Base-by-base conservation (phyloP, 345 rosid species). In the Corchorus capsularis region DNA sequence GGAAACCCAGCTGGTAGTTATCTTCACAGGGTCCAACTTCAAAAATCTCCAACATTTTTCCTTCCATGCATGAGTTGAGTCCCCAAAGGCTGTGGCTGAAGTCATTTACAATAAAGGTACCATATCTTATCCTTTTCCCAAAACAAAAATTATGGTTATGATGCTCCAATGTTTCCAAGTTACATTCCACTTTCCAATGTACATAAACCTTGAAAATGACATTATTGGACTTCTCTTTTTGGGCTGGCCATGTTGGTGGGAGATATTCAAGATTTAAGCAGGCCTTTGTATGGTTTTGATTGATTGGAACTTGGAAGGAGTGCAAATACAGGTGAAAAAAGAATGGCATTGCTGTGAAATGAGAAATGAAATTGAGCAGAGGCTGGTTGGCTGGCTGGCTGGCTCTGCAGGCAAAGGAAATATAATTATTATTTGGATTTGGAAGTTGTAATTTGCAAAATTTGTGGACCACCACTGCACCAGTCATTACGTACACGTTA, bases 21-120 rank as follows among this genome's bases (percentile, higher is more conserved):
- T 80, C 75, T 65, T 87, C 78, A 72, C 87, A 86, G 16, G 90
- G 86, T 47, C 93, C 91, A 70, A 89, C 85, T 77, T 87, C 90
- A 60, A 85, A 78, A 41, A 84, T 71, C 79, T 87, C 91, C 55
- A 77, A 13, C 69, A 34, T 49, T 69, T 69, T 45, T 15, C 50
- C 75, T 71, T 61, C 74, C 61, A 53, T 69, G 70, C n/a, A 13
- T 11, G 8, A 70, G 53, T 32, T 11, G 8, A 70, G 53, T 32
- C 47, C 61, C 59, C 11, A 37, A 17, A 49, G 16, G 45, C 47
- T 67, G 32, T 56, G 66, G 74, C 27, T 67, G 14, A n/a, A 19
- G 13, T 19, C 53, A 50, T 32, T 53, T 43, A 22, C 60, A 20
- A 52, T 3, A 12, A 59, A 13, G 45, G n/a, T 39, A 39, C 43